Evolutionary conservation across 225 moss, liverwort and hornwort species (phyloP).

Genomic region (Neckera pumila): DNA sequence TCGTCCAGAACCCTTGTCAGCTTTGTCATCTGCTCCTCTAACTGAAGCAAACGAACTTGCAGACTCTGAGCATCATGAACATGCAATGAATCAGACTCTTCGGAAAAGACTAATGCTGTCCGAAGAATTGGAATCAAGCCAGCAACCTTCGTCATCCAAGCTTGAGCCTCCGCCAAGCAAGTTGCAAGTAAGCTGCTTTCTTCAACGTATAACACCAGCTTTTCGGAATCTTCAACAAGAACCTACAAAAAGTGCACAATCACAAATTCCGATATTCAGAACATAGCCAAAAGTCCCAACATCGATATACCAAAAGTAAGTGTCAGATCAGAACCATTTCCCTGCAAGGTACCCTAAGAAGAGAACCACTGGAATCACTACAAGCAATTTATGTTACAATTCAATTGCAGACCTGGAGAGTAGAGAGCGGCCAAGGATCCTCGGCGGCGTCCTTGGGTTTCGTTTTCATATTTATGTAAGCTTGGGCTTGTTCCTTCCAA

Average conservation of each 20-base stretch:
- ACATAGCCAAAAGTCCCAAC: neutral
- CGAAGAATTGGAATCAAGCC: slow-evolving; percentile 2
- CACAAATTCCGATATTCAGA: neutral
- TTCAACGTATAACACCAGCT: slow-evolving; percentile 21
- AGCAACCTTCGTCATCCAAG: slow-evolving; percentile 26
- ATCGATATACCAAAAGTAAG: neutral
- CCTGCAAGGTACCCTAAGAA: neutral
- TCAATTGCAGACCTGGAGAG: slow-evolving; percentile 43
- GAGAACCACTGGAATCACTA: neutral
- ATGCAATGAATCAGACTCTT: neutral
- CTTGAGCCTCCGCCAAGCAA: slow-evolving; percentile 23
- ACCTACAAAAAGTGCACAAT: neutral
- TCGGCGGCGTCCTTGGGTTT: neutral
- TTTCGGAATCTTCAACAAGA: slow-evolving; percentile 15
- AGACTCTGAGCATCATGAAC: neutral
- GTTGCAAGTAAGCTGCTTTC: slow-evolving; percentile 21
- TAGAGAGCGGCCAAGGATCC: slow-evolving; percentile 23
- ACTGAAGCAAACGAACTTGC: neutral
- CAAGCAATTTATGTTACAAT: neutral
- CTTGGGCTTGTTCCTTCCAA: slow-evolving; percentile 59
- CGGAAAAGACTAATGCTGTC: neutral
- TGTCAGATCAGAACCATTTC: neutral
- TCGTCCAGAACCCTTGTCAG: slow-evolving; percentile 32
- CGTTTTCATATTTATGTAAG: slow-evolving; percentile 21
- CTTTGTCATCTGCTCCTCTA: slow-evolving; percentile 32